Conservation (phyloP, 2,329 filamentous ascomycete species). For the Fusarium sp. region DNA sequence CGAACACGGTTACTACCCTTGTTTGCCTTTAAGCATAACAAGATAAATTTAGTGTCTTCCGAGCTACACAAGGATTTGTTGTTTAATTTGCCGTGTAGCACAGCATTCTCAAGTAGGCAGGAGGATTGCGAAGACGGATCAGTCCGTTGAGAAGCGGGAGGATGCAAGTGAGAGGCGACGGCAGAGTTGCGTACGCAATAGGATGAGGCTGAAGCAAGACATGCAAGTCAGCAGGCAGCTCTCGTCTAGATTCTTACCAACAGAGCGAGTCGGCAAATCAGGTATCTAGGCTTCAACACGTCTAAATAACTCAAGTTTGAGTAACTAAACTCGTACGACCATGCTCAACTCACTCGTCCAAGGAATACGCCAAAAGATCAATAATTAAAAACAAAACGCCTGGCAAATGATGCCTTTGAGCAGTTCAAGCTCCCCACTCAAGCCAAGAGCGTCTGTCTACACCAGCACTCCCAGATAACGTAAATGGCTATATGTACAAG, state of each 20-base stretch:
- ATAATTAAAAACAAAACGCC: neutral
- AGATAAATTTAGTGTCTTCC: neutral
- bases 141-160: neutral
- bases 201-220: neutral
- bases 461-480: neutral
- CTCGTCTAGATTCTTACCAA: neutral
- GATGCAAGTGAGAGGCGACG: neutral
- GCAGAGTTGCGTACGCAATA: neutral
- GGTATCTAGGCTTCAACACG: neutral
- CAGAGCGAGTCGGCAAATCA: neutral
- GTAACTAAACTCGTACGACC: neutral
- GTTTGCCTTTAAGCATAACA: neutral
- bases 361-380: neutral
- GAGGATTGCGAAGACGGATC: neutral
- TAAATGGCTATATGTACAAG: constrained; percentile 33
- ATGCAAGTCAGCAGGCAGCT: neutral
- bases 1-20: neutral
- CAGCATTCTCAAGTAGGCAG: neutral
- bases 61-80: neutral
- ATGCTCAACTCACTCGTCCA: neutral
- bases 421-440: neutral
- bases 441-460: neutral
- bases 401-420: neutral
- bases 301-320: neutral
- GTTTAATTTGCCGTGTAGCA: neutral